Evolutionary conservation across 139 green algal genomes (phyloP), one percentile per base, ranked within the genome.

Genomic region (Nannochloris sp.): DNA sequence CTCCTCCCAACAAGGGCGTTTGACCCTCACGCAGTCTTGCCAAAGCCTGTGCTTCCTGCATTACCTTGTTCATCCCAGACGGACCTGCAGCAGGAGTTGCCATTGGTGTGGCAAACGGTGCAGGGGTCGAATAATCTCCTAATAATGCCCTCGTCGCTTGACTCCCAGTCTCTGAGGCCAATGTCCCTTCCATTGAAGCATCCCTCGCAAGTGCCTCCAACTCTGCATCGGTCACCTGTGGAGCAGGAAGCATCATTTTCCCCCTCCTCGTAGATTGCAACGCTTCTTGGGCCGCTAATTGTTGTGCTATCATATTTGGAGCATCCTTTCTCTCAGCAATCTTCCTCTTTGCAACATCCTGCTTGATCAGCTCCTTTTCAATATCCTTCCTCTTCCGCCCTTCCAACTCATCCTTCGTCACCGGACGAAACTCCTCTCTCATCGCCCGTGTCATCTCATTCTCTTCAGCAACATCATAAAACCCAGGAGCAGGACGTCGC

Each of bases 241-340:
- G 87, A 15, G 86, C 83, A 8, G 87, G 88, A 66, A 98, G 81
- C 80, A 92, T 95, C 77, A 98, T 87, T 70, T 93, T 94, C 48
- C 78, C 76, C 7, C 88, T 71, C 34, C 78, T 68, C 7, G 78
- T 61, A 61, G 69, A 68, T 36, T 79, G 62, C 29, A 72, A 53
- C 1, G 82, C 68, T 44, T 92, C 87, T 57, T 95, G 91, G 48
- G 83, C 50, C 31, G 83, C 77, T 44, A 87, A 66, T 6, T 66
- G 60, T 61, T 85, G 72, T 3, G 78, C 87, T 25, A 92, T 65
- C 10, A 76, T 83, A 25, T 61, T 70, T 9, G 81, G 84, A 46
- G 71, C 72, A 62, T 91, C 67, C 23, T 81, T 70, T 1, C 59
- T 46, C 48, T 84, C 75, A 25, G 66, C 56, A 31, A 92, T 81